Conservation (phyloP, 2,329 filamentous ascomycete species). For the Apiospora phragmitis region DNA sequence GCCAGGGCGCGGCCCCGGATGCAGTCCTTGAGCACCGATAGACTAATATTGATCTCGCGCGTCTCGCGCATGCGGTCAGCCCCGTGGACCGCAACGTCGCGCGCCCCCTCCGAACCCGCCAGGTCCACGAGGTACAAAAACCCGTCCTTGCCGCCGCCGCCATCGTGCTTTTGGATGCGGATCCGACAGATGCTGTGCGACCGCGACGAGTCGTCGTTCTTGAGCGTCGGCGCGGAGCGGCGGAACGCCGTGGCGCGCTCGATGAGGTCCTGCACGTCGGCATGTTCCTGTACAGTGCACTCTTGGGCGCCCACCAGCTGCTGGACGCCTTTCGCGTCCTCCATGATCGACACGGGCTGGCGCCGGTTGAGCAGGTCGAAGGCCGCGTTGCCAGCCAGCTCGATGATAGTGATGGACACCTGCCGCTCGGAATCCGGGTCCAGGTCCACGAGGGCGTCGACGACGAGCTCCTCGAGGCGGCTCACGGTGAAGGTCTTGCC, state of each 20-base stretch:
- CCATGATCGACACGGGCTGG: constrained; percentile 41
- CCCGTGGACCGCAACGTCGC: constrained; percentile 40
- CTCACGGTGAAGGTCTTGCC: constrained; percentile 49
- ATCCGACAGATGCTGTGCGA: constrained; percentile 51
- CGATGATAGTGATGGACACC: constrained; percentile 39
- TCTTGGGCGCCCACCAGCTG: constrained; percentile 47
- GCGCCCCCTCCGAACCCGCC: constrained; percentile 49
- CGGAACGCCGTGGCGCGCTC: constrained; percentile 41
- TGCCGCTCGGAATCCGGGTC: constrained; percentile 25
- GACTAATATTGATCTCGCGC: constrained; percentile 48
- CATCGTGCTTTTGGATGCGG: constrained; percentile 38
- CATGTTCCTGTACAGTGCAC: constrained; percentile 30
- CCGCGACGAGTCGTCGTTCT: constrained; percentile 49
- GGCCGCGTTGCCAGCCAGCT: constrained; percentile 39
- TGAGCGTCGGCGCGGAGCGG: constrained; percentile 41
- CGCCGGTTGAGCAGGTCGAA: constrained; percentile 43
- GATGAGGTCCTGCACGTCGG: constrained; percentile 34
- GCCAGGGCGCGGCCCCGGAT: constrained; percentile 45
- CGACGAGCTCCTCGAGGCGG: constrained; percentile 41
- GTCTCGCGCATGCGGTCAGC: constrained; percentile 47
- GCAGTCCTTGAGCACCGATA: constrained; percentile 53
- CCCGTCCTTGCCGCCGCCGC: constrained; percentile 41
- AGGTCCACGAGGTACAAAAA: constrained; percentile 47
- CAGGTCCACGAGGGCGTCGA: constrained; percentile 33
- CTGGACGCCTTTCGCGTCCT: constrained; percentile 45